Evolutionary conservation across 176 grass and related monocot species (phyloP), one percentile per base, ranked within the genome.

Genomic region (Alloteropsis semialata): DNA sequence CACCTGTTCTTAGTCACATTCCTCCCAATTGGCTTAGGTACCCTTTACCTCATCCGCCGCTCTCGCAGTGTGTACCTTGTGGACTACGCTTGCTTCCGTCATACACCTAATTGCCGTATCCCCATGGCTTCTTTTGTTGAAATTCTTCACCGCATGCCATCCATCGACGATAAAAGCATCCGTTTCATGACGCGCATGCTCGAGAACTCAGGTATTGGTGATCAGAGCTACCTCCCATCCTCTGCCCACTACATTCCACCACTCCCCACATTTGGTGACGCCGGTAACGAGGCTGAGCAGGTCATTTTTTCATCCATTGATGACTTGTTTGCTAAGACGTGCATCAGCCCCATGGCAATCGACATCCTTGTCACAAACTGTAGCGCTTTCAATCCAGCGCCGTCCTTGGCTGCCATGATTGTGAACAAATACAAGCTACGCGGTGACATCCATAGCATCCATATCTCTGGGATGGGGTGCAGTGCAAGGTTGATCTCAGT

Each of bases 401-500:
- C 86, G 33, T 83, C 54, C 15, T 72, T 78, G 6, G n/a, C n/a
- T 13, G 86, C 83, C 65, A 65, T 78, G 65, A 64, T 88, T 4
- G 29, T 88, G 9, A 65, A 72, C 45, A 78, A 39, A 37, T 84
- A 83, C 65, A 78, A 57, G 66, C 45, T 88, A 14, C 56, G 80
- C 0, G 16, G 14, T 2, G 74, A 84, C 46, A 10, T 84, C 28
- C 44, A 46, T 0, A 34, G 4, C 57, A 42, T 78, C 28, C 74
- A 88, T 11, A 8, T 88, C 13, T 28, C 86, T 5, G 86, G 86
- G 10, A 88, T 88, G 86, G 86, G 86, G 21, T 88, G 86, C 38
- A 84, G 86, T 42, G 86, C 80, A 3, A 80, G 86, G 36, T 14
- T 84, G 22, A 84, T 88, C 28, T 54, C 86, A 1, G 37, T 88